These are phyloP conservation scores for Pythium coloratum DNA, from an alignment of 352 stramenopile genomes.

Conservation along the genomic window DNA sequence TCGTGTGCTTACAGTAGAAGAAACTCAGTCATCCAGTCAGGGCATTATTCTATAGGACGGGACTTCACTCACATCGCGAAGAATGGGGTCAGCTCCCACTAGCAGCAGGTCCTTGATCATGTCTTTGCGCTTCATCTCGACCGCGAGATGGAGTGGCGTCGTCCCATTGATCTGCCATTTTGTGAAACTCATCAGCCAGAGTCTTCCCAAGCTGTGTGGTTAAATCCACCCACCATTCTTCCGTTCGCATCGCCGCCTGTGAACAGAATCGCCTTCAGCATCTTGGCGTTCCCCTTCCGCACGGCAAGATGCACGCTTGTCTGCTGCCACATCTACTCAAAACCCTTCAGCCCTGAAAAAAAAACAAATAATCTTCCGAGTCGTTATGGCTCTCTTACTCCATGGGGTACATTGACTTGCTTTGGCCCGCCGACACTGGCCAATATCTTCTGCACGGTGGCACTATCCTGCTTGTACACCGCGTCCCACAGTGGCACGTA, in stretches of 20 bases:
- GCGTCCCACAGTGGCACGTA: conserved; percentile 57
- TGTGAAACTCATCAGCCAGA: neutral
- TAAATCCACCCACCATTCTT: conserved; percentile 35
- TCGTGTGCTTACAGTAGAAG: conserved; percentile 34
- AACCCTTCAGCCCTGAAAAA: neutral
- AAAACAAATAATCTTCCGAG: neutral
- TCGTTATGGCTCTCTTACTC: conserved; percentile 28
- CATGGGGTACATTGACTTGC: conserved; percentile 56
- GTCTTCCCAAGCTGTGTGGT: neutral
- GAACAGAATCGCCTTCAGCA: conserved; percentile 59
- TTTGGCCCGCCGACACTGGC: conserved; percentile 22
- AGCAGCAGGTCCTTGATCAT: conserved; percentile 62
- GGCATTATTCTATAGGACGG: neutral
- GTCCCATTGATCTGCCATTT: conserved; percentile 53
- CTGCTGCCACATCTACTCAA: conserved; percentile 52
- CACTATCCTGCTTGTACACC: conserved; percentile 47
- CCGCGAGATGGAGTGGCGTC: conserved; percentile 58
- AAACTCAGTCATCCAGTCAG: neutral
- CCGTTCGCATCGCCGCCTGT: conserved; percentile 42
- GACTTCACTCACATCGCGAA: conserved; percentile 44
- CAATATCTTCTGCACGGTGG: conserved; percentile 43
- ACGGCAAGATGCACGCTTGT: conserved; percentile 64
- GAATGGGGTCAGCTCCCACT: conserved; percentile 50
- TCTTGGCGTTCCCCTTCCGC: conserved; percentile 48
- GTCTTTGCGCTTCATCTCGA: conserved; percentile 48